phyloP scores from a whole-genome alignment of 2,329 filamentous ascomycete species.

The Colletotrichum echinochloae region DNA sequence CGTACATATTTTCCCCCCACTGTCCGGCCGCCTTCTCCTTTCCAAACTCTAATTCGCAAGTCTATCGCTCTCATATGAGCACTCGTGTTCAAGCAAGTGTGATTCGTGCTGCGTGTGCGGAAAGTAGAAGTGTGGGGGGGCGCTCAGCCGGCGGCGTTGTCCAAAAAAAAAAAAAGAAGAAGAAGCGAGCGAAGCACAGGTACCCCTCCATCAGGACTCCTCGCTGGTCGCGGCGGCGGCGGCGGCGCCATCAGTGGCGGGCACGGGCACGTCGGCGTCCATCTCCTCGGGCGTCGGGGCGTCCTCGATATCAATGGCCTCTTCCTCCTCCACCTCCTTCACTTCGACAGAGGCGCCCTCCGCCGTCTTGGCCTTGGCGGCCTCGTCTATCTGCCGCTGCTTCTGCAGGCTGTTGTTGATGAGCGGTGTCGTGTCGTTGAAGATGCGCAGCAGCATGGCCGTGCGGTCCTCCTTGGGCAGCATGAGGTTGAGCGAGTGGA shows the following conservation, averaged over 20 bases:
- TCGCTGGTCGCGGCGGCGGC: neutral
- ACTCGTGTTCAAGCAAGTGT: neutral
- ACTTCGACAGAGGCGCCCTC: slow-evolving; percentile 43
- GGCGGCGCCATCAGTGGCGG: neutral
- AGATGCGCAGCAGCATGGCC: slow-evolving; percentile 91
- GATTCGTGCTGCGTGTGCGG: neutral
- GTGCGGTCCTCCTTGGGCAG: slow-evolving; percentile 95
- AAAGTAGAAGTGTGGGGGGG: neutral
- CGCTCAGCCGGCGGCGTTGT: neutral
- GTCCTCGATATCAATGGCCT: slow-evolving; percentile 51
- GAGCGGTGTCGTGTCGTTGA: slow-evolving; percentile 87
- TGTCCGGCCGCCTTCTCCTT: too few relatives aligned
- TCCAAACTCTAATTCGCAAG: too few relatives aligned
- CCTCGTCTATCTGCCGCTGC: slow-evolving; percentile 51
- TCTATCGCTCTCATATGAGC: neutral
- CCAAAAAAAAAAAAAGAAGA: neutral
- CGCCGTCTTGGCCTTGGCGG: slow-evolving; percentile 50
- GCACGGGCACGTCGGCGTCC: slow-evolving; percentile 20
- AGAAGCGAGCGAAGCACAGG: too few relatives aligned
- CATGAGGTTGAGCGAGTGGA: slow-evolving; percentile 95
- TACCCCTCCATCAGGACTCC: too few relatives aligned
- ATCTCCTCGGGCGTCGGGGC: slow-evolving; percentile 51
- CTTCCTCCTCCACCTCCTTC: slow-evolving; percentile 37
- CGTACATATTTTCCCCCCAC: neutral
- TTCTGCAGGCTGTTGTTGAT: slow-evolving; percentile 75